Conservation (phyloP, 495 filamentous ascomycete species). For the Aspergillus sclerotiicarbonarius region DNA sequence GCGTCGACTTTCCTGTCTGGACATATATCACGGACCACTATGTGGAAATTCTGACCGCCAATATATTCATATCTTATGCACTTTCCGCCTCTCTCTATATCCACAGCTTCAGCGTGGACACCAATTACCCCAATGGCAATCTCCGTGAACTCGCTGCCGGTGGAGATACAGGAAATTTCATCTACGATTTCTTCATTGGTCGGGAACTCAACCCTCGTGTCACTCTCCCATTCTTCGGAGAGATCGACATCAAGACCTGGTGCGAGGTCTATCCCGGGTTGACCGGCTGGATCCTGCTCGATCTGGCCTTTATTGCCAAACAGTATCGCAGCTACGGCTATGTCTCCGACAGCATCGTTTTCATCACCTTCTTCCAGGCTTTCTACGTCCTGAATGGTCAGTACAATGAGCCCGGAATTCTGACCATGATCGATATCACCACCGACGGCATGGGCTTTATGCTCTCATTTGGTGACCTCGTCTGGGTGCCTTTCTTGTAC, state of each 20-base stretch:
- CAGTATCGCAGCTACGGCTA: constrained; percentile 75
- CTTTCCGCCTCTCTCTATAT: constrained; percentile 71
- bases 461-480: constrained; percentile 81
- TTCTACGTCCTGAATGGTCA: constrained; percentile 74
- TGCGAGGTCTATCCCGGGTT: constrained; percentile 82
- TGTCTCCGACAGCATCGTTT: constrained; percentile 75
- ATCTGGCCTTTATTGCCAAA: constrained; percentile 72
- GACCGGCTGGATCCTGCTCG: constrained; percentile 75
- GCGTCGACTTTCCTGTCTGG: constrained; percentile 75
- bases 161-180: constrained; percentile 68
- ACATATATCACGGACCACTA: constrained; percentile 81
- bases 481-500: constrained; percentile 85
- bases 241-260: constrained; percentile 79
- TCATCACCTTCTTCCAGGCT: constrained; percentile 67
- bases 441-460: constrained; percentile 88
- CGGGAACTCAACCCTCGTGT: constrained; percentile 87
- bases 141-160: constrained; percentile 70
- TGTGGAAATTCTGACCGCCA: constrained; percentile 70
- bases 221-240: constrained; percentile 59
- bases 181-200: constrained; percentile 91
- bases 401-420: constrained; percentile 74
- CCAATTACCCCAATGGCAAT: constrained; percentile 53
- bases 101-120: constrained; percentile 63
- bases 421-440: constrained; percentile 87
- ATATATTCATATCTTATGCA: constrained; percentile 63